Evolutionary conservation across 768 basidiomycete species (phyloP).

Genomic region (Boletus insuetus): DNA sequence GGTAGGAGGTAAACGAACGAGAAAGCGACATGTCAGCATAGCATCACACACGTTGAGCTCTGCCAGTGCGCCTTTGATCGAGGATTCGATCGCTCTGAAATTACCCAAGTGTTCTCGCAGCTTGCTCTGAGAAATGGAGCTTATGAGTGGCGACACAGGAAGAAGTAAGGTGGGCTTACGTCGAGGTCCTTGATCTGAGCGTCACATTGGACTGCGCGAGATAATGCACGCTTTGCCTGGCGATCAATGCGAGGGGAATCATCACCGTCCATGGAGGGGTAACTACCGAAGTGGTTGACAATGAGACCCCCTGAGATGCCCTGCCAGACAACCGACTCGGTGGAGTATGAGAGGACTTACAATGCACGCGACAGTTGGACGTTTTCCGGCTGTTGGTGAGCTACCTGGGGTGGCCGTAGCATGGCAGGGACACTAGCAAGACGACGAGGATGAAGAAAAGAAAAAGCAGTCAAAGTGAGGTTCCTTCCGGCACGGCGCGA

Average conservation of each 20-base stretch:
- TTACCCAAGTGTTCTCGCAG: slow-evolving; percentile 72
- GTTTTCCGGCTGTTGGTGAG: neutral
- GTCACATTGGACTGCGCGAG: slow-evolving; percentile 49
- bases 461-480: neutral
- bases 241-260: slow-evolving; percentile 35
- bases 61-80: slow-evolving; percentile 61
- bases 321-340: too few species aligned
- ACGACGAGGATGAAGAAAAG: neutral
- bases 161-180: slow-evolving; percentile 29
- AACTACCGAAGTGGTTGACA: neutral
- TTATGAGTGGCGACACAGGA: neutral
- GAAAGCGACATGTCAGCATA: neutral
- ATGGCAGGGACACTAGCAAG: neutral
- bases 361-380: neutral
- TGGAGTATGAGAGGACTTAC: too few species aligned
- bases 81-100: slow-evolving; percentile 68
- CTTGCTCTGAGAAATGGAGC: slow-evolving; percentile 42
- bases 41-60: slow-evolving; percentile 51
- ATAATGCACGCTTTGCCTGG: slow-evolving; percentile 44
- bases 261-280: slow-evolving; percentile 8
- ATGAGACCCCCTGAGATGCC: slow-evolving; percentile 9
- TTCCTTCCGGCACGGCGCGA: neutral
- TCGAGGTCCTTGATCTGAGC: slow-evolving; percentile 61
- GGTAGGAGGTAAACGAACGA: neutral
- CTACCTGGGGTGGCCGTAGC: neutral